A percentile compares a stretch with the other conserved stretches of the same genome.
phyloP scores from a whole-genome alignment of 2,329 filamentous ascomycete species.

The Parastagonospora nodorum region DNA sequence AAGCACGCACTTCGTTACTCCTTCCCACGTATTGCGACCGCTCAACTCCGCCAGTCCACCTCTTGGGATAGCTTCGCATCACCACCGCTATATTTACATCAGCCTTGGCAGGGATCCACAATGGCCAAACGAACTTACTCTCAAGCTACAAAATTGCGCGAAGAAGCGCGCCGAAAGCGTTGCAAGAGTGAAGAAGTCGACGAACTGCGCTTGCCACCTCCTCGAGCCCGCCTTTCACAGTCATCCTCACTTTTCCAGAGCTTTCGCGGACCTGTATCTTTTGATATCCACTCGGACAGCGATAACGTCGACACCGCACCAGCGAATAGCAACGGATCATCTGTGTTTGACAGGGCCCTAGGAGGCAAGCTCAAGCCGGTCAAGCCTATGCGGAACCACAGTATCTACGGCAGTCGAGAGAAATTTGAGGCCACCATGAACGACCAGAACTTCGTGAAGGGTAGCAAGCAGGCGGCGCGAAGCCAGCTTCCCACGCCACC shows the following conservation, averaged over 20 bases:
- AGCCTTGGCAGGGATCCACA: not conserved
- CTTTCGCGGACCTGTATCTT: slow-evolving; percentile 22
- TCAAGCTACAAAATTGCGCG: not conserved
- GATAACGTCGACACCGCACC: slow-evolving; percentile 13
- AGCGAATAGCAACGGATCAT: slow-evolving; percentile 4
- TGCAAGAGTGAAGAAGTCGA: not conserved
- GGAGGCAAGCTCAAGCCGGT: slow-evolving; percentile 7
- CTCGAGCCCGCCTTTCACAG: slow-evolving; percentile 2
- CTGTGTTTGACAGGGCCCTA: slow-evolving; percentile 22
- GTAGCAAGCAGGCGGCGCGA: slow-evolving; percentile 5
- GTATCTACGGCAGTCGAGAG: slow-evolving; percentile 14
- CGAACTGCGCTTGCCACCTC: not conserved
- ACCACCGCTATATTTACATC: not conserved
- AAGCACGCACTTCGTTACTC: too few species aligned
- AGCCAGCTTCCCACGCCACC: slow-evolving; percentile 29
- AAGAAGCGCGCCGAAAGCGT: not conserved
- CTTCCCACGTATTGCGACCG: not conserved
- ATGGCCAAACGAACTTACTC: slow-evolving; percentile 5
- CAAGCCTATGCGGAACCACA: slow-evolving; percentile 7
- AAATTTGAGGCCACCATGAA: slow-evolving; percentile 18
- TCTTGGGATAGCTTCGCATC: not conserved
- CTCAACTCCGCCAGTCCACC: not conserved
- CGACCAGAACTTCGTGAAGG: slow-evolving; percentile 5
- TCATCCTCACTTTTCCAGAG: slow-evolving; percentile 12
- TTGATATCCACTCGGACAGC: slow-evolving; percentile 3